These are phyloP conservation scores for Flaveria floridana DNA, from an alignment of 140 eudicot species.

Conservation along the genomic window DNA sequence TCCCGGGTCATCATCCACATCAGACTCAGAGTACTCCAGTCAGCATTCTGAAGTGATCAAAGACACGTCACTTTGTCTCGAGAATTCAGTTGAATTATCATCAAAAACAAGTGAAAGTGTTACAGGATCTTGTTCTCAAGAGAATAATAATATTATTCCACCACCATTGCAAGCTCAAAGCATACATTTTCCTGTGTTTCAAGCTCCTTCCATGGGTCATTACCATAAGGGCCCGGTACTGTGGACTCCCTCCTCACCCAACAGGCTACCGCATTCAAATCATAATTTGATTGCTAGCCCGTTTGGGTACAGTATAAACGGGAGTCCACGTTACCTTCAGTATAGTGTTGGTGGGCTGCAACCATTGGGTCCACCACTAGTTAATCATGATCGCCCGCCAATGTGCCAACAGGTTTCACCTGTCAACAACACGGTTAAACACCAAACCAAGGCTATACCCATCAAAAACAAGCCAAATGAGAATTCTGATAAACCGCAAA, in stretches of 20 bases:
- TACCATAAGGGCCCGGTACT: constrained; percentile 72
- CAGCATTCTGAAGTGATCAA: constrained; percentile 56
- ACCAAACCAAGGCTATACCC: constrained; percentile 25
- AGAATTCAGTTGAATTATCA: constrained; percentile 17
- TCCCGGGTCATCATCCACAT: constrained; percentile 58
- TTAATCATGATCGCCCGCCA: constrained; percentile 50
- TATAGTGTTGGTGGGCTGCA: constrained; percentile 55
- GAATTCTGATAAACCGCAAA: constrained; percentile 24
- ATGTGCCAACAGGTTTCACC: constrained; percentile 57
- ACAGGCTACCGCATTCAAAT: constrained; percentile 63
- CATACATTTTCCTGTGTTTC: constrained; percentile 64
- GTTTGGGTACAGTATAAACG: constrained; percentile 50
- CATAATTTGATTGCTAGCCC: constrained; percentile 58
- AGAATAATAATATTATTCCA: constrained; percentile 30
- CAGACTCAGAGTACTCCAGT: constrained; percentile 71
- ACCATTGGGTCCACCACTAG: constrained; percentile 50
- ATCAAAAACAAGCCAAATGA: constrained; percentile 1
- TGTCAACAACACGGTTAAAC: constrained; percentile 39
- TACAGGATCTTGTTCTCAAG: constrained; percentile 43
- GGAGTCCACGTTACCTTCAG: constrained; percentile 55
- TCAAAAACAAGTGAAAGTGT: constrained; percentile 32
- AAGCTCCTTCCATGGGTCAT: constrained; percentile 68
- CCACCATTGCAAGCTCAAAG: constrained; percentile 56
- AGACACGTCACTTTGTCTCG: not conserved
- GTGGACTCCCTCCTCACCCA: constrained; percentile 64